These are phyloP conservation scores for Hemerocallis citrina DNA, from an alignment of 106 monocot species.

Conservation along the genomic window DNA sequence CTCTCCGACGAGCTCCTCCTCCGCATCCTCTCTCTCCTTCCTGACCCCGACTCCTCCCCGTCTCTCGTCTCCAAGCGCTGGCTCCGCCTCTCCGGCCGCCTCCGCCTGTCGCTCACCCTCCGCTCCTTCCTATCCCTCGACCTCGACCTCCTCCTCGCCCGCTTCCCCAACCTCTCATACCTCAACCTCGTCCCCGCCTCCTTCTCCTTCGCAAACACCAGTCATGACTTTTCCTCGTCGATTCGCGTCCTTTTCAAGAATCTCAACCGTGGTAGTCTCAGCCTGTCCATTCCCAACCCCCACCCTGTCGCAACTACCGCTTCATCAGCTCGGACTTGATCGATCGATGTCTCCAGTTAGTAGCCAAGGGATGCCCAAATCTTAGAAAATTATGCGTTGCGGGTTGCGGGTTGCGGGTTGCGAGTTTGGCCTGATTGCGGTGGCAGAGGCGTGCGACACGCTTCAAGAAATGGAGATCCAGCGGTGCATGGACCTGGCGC, in stretches of 20 bases:
- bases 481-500: conserved; percentile 57
- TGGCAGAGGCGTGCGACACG: conserved; percentile 44
- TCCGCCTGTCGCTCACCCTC: conserved; percentile 54
- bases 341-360: conserved; percentile 37
- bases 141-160: conserved; percentile 37
- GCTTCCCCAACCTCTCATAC: conserved; percentile 61
- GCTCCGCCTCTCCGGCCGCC: conserved; percentile 69
- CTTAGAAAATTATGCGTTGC: conserved; percentile 47
- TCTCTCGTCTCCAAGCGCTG: conserved; percentile 78
- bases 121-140: conserved; percentile 46
- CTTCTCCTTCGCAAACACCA: conserved; percentile 38
- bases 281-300: conserved; percentile 39
- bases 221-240: conserved; percentile 12
- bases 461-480: conserved; percentile 81
- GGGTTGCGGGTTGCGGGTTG: too few species aligned
- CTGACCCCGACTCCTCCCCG: conserved; percentile 11
- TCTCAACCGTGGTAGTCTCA: conserved; percentile 35
- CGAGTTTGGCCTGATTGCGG: conserved; percentile 36
- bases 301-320: conserved; percentile 13
- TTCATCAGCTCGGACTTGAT: conserved; percentile 31
- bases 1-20: conserved; percentile 85
- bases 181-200: conserved; percentile 74
- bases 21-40: conserved; percentile 47
- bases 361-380: conserved; percentile 37
- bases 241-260: conserved; percentile 29